Evolutionary conservation across 352 stramenopile species (phyloP).

Genomic region (Blastocystis hominis): DNA sequence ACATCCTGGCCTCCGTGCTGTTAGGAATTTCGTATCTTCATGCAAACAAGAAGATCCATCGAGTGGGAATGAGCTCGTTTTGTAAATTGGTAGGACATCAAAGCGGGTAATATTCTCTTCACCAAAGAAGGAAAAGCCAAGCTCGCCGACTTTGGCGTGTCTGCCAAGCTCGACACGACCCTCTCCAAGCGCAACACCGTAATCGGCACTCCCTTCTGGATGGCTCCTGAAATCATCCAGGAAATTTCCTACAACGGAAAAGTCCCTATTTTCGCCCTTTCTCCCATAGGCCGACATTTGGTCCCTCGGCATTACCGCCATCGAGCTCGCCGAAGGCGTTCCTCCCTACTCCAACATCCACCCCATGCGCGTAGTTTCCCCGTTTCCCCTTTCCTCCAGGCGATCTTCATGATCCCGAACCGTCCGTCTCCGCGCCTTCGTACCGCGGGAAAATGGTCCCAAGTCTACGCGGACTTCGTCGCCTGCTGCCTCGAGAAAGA

Average conservation of each 20-base stretch:
- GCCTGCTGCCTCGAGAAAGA: constrained; percentile 75
- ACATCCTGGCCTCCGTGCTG: constrained; percentile 59
- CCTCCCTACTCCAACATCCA: constrained; percentile 88
- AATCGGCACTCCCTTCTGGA: constrained; percentile 85
- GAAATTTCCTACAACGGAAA: constrained; percentile 86
- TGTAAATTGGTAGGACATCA: constrained; percentile 59
- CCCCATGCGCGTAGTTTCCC: constrained; percentile 74
- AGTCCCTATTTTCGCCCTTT: constrained; percentile 59
- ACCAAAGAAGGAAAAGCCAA: constrained; percentile 62
- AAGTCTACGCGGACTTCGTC: constrained; percentile 74
- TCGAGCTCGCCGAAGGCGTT: constrained; percentile 91
- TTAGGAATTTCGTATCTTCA: constrained; percentile 62
- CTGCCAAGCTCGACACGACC: constrained; percentile 85
- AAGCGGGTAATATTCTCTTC: constrained; percentile 63
- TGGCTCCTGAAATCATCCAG: constrained; percentile 79
- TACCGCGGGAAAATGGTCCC: constrained; percentile 64
- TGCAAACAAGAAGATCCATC: constrained; percentile 61
- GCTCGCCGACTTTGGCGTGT: constrained; percentile 69
- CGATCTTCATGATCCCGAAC: constrained; percentile 95
- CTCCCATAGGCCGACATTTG: constrained; percentile 81
- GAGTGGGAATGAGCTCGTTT: not conserved
- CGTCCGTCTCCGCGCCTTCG: constrained; percentile 77
- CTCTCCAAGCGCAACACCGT: constrained; percentile 92
- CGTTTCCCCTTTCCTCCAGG: constrained; percentile 59
- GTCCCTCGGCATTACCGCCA: constrained; percentile 91